phyloP scores from a whole-genome alignment of 164 flowering plant species.

The Chimonanthus praecox region DNA sequence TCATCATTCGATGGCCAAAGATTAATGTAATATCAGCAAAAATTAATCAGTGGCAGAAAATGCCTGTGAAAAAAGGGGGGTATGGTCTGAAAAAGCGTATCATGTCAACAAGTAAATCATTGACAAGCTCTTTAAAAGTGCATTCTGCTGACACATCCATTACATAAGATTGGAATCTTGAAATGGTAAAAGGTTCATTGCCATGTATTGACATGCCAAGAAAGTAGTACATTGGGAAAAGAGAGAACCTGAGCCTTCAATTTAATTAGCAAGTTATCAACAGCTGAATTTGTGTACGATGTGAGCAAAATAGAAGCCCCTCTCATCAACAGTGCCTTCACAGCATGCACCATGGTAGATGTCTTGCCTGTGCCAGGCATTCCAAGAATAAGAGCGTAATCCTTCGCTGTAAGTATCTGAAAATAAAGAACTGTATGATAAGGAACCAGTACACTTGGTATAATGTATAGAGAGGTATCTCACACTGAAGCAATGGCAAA shows the following conservation, averaged over 20 bases:
- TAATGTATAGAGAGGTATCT: not conserved
- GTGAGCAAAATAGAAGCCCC: constrained; percentile 94
- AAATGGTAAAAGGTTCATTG: not conserved
- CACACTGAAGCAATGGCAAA: not conserved
- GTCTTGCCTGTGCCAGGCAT: constrained; percentile 99
- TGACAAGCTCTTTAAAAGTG: too few relatives aligned
- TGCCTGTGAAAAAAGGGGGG: too few relatives aligned
- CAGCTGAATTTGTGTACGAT: constrained; percentile 95
- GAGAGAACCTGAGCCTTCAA: constrained; percentile 88
- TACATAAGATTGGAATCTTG: not conserved
- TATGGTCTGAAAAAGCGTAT: too few relatives aligned
- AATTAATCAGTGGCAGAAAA: too few relatives aligned
- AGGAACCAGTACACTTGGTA: not conserved
- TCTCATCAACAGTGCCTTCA: constrained; percentile 91
- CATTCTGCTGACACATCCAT: too few relatives aligned
- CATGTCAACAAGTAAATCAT: too few relatives aligned
- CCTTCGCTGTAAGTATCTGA: constrained; percentile 95
- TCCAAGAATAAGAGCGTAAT: constrained; percentile 90
- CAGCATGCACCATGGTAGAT: constrained; percentile 97
- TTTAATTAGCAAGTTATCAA: constrained; percentile 95
- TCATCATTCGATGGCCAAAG: too few relatives aligned
- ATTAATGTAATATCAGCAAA: too few relatives aligned
- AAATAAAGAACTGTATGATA: constrained; percentile 6
- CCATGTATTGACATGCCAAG: not conserved
- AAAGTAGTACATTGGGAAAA: constrained; percentile 3